Base-by-base conservation (phyloP, 108 stramenopile genomes). In the Cyclotella kingstonii region DNA sequence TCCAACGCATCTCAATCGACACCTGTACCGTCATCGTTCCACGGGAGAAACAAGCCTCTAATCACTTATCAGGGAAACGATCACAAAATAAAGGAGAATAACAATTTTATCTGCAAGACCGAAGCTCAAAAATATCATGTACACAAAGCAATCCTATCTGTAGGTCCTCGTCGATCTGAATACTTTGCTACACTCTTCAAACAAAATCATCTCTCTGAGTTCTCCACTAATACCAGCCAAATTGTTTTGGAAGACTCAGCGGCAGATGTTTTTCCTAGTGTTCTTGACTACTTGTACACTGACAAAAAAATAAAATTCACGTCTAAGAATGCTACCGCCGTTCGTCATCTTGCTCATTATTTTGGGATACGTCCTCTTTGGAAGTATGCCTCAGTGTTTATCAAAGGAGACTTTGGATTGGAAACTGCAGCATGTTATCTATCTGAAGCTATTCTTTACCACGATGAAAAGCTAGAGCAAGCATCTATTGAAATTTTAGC, bases 171-270 rank as follows among this genome's bases (percentile, higher is more conserved):
- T 6, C 66, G 77, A 22, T 56, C 54, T 36, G 77, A 78, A 8
- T 78, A 78, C 77, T 78, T 78, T 51, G 68, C 74, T 3, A 63
- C 74, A 9, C 61, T 76, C 38, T 77, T 77, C 56, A 70, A 71
- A 31, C 70, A 71, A 48, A 45, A 29, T 18, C 60, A 66, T 15
- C 65, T 80, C 23, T 53, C 78, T 3, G 78, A 79, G 48, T 54
- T 42, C 41, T 34, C 68, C 50, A 75, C 60, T 14, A 38, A 34
- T 45, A 63, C 63, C 12, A 79, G 73, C 49, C 45, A 39, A 5
- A 79, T 80, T 38, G 33, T 40, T n/a, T 43, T 80, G 2, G 64
- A 76, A 50, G 46, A 38, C 22, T 73, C 79, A 3, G 75, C 79
- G 3, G 79, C 79, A 8, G 66, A 71, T 44, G 64, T 60, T 0